Conservation (phyloP, 345 rosid genomes). For the Viola odorata region DNA sequence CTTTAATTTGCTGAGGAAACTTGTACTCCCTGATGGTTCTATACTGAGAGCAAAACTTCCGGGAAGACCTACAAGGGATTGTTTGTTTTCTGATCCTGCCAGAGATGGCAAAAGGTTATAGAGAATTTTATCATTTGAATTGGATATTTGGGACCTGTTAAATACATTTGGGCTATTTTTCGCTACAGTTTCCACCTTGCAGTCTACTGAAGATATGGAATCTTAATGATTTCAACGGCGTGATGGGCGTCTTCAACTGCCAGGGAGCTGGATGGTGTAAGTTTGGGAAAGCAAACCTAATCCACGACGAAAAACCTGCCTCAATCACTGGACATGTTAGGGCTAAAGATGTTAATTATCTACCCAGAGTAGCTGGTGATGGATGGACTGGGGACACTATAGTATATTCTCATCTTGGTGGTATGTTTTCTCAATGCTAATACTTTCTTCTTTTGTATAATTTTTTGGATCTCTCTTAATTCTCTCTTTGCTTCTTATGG, state of each 20-base stretch:
- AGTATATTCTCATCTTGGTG: constrained; percentile 50
- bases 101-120: constrained; percentile 54
- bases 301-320: constrained; percentile 55
- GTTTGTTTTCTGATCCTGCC: constrained; percentile 57
- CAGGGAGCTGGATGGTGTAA: constrained; percentile 73
- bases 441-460: neutral
- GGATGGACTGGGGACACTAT: constrained; percentile 56
- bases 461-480: too few species aligned
- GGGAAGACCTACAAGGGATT: constrained; percentile 63
- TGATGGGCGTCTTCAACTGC: constrained; percentile 57
- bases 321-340: constrained; percentile 42
- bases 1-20: constrained; percentile 52
- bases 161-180: neutral
- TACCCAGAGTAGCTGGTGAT: constrained; percentile 42
- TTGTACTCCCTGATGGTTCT: constrained; percentile 63
- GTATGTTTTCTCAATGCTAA: constrained; percentile 22
- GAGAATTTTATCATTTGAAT: too few species aligned
- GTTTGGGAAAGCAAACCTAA: constrained; percentile 48
- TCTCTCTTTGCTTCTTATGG: neutral
- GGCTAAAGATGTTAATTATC: constrained; percentile 50
- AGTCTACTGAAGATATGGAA: constrained; percentile 67
- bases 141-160: neutral
- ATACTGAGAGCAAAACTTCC: constrained; percentile 67
- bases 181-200: constrained; percentile 13
- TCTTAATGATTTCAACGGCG: constrained; percentile 52